Evolutionary conservation across 495 filamentous ascomycete genomes (phyloP).

Genomic region (Hypoxylon fuscum): DNA sequence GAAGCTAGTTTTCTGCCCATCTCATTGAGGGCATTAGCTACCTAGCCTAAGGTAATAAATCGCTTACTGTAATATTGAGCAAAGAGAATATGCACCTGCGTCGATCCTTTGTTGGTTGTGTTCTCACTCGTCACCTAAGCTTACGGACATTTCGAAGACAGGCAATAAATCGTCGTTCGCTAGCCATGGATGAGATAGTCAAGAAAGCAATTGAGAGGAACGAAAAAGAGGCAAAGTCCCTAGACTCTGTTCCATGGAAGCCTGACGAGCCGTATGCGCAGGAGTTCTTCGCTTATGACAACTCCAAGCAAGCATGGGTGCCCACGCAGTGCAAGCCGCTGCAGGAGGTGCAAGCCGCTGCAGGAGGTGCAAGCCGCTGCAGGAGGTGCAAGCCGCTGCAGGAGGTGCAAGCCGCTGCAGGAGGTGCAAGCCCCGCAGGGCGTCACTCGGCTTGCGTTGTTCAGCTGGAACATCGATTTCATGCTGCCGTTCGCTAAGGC

Average conservation of each 20-base stretch:
- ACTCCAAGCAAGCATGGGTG: constrained; percentile 18
- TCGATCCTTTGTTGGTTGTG: too few species aligned
- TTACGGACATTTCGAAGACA: too few species aligned
- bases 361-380: background rate
- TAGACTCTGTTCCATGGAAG: constrained; percentile 15
- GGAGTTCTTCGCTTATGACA: constrained; percentile 19
- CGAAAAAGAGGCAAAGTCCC: background rate
- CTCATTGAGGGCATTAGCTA: too few species aligned
- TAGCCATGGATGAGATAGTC: constrained; percentile 26
- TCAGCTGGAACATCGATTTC: constrained; percentile 64
- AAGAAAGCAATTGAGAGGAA: constrained; percentile 10
- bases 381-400: background rate
- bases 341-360: background rate
- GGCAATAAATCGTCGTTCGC: background rate
- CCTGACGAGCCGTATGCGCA: constrained; percentile 30
- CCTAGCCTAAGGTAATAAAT: too few species aligned
- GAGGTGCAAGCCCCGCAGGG: background rate
- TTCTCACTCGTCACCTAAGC: too few species aligned
- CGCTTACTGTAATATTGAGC: too few species aligned
- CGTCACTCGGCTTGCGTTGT: constrained; percentile 28
- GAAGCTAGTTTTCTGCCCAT: too few species aligned
- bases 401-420: background rate
- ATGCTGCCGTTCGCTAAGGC: constrained; percentile 45
- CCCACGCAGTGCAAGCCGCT: background rate
- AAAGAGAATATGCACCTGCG: too few species aligned